phyloP scores from a whole-genome alignment of 495 filamentous ascomycete species.

The Neurospora africana region DNA sequence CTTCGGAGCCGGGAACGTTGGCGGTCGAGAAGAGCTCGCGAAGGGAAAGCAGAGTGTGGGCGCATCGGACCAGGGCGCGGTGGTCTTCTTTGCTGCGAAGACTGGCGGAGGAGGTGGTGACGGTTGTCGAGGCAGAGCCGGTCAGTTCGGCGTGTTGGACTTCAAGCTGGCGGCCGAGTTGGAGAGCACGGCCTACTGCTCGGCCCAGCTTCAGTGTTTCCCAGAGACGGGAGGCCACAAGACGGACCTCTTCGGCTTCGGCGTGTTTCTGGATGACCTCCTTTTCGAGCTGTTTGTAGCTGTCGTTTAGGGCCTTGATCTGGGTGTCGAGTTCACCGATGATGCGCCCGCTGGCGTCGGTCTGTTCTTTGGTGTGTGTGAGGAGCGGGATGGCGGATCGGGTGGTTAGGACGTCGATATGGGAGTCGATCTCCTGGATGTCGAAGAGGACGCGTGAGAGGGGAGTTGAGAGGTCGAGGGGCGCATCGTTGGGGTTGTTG shows the following conservation, averaged over 20 bases:
- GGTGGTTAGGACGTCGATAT: conserved; percentile 83
- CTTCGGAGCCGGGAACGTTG: conserved; percentile 56
- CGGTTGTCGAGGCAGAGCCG: conserved; percentile 17
- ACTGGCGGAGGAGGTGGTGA: conserved; percentile 10
- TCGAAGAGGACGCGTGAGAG: conserved; percentile 93
- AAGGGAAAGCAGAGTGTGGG: conserved; percentile 62
- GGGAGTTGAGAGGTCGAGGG: conserved; percentile 86
- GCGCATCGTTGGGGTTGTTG: conserved; percentile 83
- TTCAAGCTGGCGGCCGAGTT: conserved; percentile 78
- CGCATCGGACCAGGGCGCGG: conserved; percentile 64
- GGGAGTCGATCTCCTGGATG: conserved; percentile 91
- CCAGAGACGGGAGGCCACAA: conserved; percentile 64
- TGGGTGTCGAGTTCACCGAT: conserved; percentile 64
- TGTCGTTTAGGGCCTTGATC: conserved; percentile 65
- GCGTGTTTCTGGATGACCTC: conserved; percentile 76
- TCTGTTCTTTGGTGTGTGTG: conserved; percentile 61
- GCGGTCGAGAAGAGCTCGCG: conserved; percentile 59
- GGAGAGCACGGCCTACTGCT: conserved; percentile 62
- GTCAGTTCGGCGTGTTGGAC: conserved; percentile 52
- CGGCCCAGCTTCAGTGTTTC: conserved; percentile 67
- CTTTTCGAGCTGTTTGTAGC: conserved; percentile 69
- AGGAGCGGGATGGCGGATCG: conserved; percentile 77
- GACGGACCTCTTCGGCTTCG: conserved; percentile 64
- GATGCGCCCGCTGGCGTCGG: conserved; percentile 55
- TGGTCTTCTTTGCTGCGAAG: conserved; percentile 51